Base-by-base conservation (phyloP, 2,329 filamentous ascomycete genomes). In the Aspergillus cejpii region DNA sequence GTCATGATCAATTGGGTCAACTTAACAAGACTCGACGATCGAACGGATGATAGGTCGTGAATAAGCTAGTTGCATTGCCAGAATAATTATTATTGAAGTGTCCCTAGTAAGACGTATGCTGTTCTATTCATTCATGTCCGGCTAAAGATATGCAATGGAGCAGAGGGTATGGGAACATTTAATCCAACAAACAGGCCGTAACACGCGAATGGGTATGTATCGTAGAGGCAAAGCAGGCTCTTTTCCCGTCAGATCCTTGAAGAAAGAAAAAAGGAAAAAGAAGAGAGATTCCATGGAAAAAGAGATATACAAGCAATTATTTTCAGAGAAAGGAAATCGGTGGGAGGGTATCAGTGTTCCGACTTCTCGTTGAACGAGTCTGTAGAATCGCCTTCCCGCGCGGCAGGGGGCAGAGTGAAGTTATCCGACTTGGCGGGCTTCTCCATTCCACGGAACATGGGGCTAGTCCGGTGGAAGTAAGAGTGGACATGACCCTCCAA, bases 381-480 rank as follows among this genome's bases (percentile, higher is more conserved):
- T 10, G 50, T 49, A 1, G 54, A 58, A 20, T 53, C 55, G 17
- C 51, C 55, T 38, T 58, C 56, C 28, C 53, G 51, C 2, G 65
- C 65, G 33, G 65, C 59, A 2, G 65, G 65, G 38, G 65, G 65
- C 15, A 67, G 45, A 3, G 54, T 51, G 44, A 67, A 63, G 44
- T 57, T 58, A 39, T 65, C 63, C 21, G 59, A 50, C 47, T 60
- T 63, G 39, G 45, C 41, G 17, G 53, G 48, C 51, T 65, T 57
- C 49, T 67, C 65, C 56, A 60, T 63, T 1, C 60, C 61, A 47
- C 65, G 64, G 62, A 68, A 68, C 65, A 68, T 68, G 23, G 65
- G 65, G 48, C 64, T 67, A 27, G 74, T 78, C 29, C 74, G 71
- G 63, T 76, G 69, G 60, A 79, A 79, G 59, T 76, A 79, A 3